phyloP scores from a whole-genome alignment of 2,329 filamentous ascomycete genomes.

The Lomentospora prolificans region DNA sequence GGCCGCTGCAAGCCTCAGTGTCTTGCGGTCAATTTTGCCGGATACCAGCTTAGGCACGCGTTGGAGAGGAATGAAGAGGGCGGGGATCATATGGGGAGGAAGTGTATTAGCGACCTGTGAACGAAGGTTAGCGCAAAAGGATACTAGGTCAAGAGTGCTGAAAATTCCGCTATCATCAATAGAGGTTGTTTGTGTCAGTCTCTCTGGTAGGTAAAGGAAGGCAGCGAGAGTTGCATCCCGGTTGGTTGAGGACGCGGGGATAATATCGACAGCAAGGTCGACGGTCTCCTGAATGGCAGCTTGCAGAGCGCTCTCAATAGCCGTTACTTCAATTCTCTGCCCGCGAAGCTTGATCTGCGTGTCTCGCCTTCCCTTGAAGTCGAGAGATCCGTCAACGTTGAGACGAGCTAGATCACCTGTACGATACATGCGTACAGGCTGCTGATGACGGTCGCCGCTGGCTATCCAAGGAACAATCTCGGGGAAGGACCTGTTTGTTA shows the following conservation, averaged over 20 bases:
- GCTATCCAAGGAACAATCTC: conserved; percentile 14
- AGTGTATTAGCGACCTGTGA: conserved; percentile 7
- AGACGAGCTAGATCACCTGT: conserved; percentile 35
- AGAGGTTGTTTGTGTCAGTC: neutral
- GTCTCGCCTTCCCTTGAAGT: conserved; percentile 40
- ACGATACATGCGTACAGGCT: conserved; percentile 24
- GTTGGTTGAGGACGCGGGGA: conserved; percentile 26
- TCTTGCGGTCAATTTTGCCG: conserved; percentile 15
- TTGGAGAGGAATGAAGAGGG: conserved; percentile 10
- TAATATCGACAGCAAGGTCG: conserved; percentile 37
- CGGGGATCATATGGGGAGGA: conserved; percentile 17
- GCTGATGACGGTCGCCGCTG: conserved; percentile 16
- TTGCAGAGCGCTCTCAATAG: conserved; percentile 14
- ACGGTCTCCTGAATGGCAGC: conserved; percentile 26
- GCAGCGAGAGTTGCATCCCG: conserved; percentile 34
- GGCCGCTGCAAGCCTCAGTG: neutral
- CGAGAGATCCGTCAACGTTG: conserved; percentile 25
- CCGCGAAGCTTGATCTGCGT: conserved; percentile 47
- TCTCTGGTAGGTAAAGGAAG: conserved; percentile 20
- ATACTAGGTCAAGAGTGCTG: neutral
- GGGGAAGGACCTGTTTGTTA: conserved; percentile 18
- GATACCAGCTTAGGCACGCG: conserved; percentile 12
- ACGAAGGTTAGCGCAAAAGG: neutral
- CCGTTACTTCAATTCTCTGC: conserved; percentile 33
- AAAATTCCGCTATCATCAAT: neutral